phyloP scores from a whole-genome alignment of 1,284 basidiomycete genomes.

The Trichosporon ovoides region DNA sequence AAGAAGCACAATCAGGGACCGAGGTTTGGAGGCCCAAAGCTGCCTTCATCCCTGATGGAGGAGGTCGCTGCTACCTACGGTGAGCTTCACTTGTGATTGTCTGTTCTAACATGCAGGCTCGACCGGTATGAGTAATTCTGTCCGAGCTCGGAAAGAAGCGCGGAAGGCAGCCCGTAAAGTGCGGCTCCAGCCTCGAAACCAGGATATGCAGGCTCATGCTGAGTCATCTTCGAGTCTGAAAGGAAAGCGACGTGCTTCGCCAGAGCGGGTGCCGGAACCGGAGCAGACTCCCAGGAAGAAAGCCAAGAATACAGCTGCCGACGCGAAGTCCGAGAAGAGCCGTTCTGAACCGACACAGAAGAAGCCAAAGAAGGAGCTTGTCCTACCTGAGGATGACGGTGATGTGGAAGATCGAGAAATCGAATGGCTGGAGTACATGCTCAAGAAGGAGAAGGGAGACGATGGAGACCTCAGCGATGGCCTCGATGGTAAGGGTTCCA shows the following conservation, averaged over 20 bases:
- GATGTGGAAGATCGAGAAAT: conserved; percentile 71
- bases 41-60: conserved; percentile 36
- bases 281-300: conserved; percentile 38
- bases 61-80: conserved; percentile 34
- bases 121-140: neutral
- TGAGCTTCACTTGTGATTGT: conserved; percentile 12
- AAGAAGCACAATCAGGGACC: conserved; percentile 1
- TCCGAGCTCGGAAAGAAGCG: conserved; percentile 14
- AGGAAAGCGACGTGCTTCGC: conserved; percentile 14
- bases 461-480: conserved; percentile 50
- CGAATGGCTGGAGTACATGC: conserved; percentile 65
- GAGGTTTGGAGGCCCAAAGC: conserved; percentile 27
- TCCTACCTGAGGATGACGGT: conserved; percentile 26
- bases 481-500: conserved; percentile 57
- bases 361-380: conserved; percentile 31
- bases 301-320: neutral
- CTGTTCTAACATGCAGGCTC: conserved; percentile 5
- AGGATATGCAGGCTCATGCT: neutral
- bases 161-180: conserved; percentile 22
- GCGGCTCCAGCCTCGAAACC: conserved; percentile 16
- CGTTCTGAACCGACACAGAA: conserved; percentile 26
- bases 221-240: conserved; percentile 5
- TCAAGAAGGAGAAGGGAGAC: conserved; percentile 53
- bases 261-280: conserved; percentile 11
- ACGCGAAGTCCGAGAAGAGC: conserved; percentile 20